Evolutionary conservation across 2,329 filamentous ascomycete species (phyloP), one percentile per base, ranked within the genome.

Genomic region (Aspergillus sp.): DNA sequence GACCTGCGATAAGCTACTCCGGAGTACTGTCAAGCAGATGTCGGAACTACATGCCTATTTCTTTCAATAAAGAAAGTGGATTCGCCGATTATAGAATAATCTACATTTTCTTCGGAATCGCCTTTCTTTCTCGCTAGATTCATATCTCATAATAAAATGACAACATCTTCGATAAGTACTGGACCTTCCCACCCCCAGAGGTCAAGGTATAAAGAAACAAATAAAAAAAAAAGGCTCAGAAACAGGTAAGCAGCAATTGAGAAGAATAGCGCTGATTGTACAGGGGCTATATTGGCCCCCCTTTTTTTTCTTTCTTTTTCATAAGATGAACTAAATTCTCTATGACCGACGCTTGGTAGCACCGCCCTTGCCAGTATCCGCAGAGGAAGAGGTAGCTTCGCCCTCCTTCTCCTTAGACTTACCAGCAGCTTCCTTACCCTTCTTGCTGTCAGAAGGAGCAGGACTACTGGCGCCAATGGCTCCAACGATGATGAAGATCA

Each of bases 321-420:
- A 4, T 30, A 30, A 30, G 25, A 30, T 30, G 25, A 30, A 30
- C 25, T 30, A 12, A 30, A 5, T 4, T 12, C 25, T 30, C 25
- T 30, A 30, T 30, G 25, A 30, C 10, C 25, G 25, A 58, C 81
- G 74, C 78, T 84, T 84, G 70, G 80, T 82, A 46, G 77, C 74
- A 63, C 81, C 80, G 46, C 75, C 72, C 82, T 94, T 88, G 57
- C 81, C 85, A 77, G 93, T 90, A 60, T 84, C 85, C 41, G 87
- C 74, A 44, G 79, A 78, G 49, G 76, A 78, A 52, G 76, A 74
- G 50, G 78, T 74, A 46, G 78, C 78, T 60, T 80, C 84, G 60
- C 83, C 83, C 45, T 81, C 83, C 77, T 91, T 85, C 55, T 75
- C 72, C 63, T 74, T 83, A 51, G 72, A 73, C 58, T 78, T 73